Conservation (phyloP, 768 basidiomycete genomes). For the Boletus sp. region DNA sequence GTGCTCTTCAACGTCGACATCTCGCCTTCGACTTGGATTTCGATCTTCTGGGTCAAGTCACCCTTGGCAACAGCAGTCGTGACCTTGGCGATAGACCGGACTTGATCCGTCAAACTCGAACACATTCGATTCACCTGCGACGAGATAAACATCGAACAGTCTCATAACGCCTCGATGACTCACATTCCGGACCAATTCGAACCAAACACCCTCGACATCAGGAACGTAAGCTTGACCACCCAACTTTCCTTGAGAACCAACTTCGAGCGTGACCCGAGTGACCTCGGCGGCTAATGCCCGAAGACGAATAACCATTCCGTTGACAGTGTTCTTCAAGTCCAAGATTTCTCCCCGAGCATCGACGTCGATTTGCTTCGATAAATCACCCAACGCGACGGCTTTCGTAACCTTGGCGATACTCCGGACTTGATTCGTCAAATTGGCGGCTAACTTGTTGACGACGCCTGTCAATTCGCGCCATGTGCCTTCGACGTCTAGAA, state of each 20-base stretch:
- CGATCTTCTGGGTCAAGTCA: conserved; percentile 89
- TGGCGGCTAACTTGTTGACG: conserved; percentile 78
- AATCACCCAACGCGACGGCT: conserved; percentile 83
- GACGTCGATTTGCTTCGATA: conserved; percentile 88
- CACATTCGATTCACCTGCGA: conserved; percentile 75
- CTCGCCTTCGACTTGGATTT: conserved; percentile 84
- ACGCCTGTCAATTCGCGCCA: conserved; percentile 82
- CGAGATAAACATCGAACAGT: conserved; percentile 7
- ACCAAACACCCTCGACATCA: conserved; percentile 91
- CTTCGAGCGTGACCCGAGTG: conserved; percentile 79
- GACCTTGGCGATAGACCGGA: conserved; percentile 79
- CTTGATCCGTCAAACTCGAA: conserved; percentile 73
- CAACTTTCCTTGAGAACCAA: conserved; percentile 84
- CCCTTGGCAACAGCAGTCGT: conserved; percentile 90
- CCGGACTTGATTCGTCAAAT: conserved; percentile 61
- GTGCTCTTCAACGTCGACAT: conserved; percentile 82
- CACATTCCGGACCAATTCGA: conserved; percentile 74
- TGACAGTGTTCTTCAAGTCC: conserved; percentile 66
- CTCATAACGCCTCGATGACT: conserved; percentile 15
- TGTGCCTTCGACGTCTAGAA: conserved; percentile 87
- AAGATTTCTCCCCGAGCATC: conserved; percentile 88
- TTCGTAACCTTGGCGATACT: conserved; percentile 62
- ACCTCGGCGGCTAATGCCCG: conserved; percentile 78
- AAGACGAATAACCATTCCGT: conserved; percentile 47
- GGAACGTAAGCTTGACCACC: conserved; percentile 87